Conservation (phyloP, 2,329 filamentous ascomycete species). For the Xylaria arbuscula region DNA sequence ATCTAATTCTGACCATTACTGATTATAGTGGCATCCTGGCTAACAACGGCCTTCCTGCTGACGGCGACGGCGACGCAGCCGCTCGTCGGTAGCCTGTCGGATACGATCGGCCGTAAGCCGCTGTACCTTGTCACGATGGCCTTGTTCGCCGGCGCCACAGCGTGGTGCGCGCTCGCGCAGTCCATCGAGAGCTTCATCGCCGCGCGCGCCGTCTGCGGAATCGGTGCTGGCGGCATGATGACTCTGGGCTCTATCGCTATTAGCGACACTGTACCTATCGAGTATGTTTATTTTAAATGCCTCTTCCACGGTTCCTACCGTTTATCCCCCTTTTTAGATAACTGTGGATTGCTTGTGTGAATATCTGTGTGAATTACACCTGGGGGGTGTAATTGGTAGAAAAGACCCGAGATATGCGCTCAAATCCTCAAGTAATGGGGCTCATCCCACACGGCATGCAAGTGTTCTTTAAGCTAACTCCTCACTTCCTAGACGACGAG, state of each 20-base stretch:
- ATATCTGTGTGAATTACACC: no score
- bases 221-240: conserved; percentile 78
- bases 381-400: background rate
- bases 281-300: conserved; percentile 56
- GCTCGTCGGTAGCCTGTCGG: conserved; percentile 77
- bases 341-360: no score
- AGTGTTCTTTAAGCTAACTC: background rate
- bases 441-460: background rate
- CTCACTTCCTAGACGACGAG: conserved; percentile 58
- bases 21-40: conserved; percentile 73
- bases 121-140: conserved; percentile 73
- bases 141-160: conserved; percentile 72
- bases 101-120: conserved; percentile 75
- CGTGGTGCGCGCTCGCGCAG: conserved; percentile 75
- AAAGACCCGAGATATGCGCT: background rate
- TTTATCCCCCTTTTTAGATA: background rate
- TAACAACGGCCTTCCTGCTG: conserved; percentile 81
- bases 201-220: conserved; percentile 75
- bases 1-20: no score
- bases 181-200: conserved; percentile 77
- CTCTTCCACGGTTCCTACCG: conserved; percentile 28
- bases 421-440: no score
- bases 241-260: conserved; percentile 77
- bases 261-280: conserved; percentile 78
- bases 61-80: conserved; percentile 82